Conservation (phyloP, 108 stramenopile genomes). For the Cyclotella choctawhatcheeana region DNA sequence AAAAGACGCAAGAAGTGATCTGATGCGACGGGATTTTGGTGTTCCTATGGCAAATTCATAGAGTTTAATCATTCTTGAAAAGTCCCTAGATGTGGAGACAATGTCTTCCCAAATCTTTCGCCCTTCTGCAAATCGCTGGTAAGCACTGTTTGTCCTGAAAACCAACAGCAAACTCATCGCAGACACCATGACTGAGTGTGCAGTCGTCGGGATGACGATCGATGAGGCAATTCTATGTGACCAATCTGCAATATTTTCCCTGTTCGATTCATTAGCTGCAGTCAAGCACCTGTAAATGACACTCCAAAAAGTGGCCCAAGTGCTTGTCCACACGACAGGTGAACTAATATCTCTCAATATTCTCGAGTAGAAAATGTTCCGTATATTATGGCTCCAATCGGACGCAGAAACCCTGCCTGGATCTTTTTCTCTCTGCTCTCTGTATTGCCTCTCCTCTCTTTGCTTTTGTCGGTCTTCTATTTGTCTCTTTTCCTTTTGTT, state of each 20-base stretch:
- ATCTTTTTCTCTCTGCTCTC: constrained; percentile 33
- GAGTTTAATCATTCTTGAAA: constrained; percentile 80
- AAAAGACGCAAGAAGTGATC: constrained; percentile 78
- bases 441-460: constrained; percentile 21
- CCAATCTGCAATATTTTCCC: constrained; percentile 1
- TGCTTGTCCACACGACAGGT: constrained; percentile 66
- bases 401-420: constrained; percentile 59
- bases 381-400: constrained; percentile 93
- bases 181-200: constrained; percentile 82
- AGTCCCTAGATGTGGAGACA: constrained; percentile 72
- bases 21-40: constrained; percentile 65
- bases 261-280: not conserved
- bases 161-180: constrained; percentile 90
- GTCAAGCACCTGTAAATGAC: constrained; percentile 54
- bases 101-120: constrained; percentile 81
- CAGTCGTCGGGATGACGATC: constrained; percentile 64
- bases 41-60: constrained; percentile 86
- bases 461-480: constrained; percentile 11
- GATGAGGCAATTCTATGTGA: constrained; percentile 31
- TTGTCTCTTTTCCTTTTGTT: constrained; percentile 13
- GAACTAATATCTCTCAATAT: constrained; percentile 79
- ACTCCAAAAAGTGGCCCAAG: constrained; percentile 73
- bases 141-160: constrained; percentile 91
- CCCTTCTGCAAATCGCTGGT: constrained; percentile 94
- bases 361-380: constrained; percentile 77